Base-by-base conservation (phyloP, 2,329 filamentous ascomycete species). In the Rhinocladiella mackenziei region DNA sequence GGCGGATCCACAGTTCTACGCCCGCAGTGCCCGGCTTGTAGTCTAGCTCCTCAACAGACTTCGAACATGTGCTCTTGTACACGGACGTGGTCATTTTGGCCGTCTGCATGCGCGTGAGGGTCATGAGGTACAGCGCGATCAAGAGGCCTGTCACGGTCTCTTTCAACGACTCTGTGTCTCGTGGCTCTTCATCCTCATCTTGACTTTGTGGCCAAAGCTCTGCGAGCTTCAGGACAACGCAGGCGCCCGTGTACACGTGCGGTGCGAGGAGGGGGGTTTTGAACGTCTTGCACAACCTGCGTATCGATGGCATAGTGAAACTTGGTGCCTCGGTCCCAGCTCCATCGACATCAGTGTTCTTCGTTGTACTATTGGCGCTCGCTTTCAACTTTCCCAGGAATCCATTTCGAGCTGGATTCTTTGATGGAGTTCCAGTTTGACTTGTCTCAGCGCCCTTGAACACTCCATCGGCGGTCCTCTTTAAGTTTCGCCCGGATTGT, bases 261-360 rank as follows among this genome's bases (percentile, higher is more conserved):
- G 84, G 84, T 0, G 78, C 79, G 2, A 89, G 74, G 3, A 70
- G 72, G 5, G 76, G 73, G 1, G 80, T 77, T 1, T 73, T 71
- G 7, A 87, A 72, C 17, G 76, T 73, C 28, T 73, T 74, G 61
- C 84, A 83, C 8, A 94, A 64, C 45, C 74, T 75, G 17, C 84
- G 76, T 6, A 87, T 78, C 0, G 78, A 74, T 1, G 82, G 78
- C 59, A 81, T 79, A n/a, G 83, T 71, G 85, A 86, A 94, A 5
- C 68, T 65, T 0, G 81, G 80, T 3, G 67, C 67, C 53, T 72
- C 67, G 28, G 61, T 39, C 25, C 18, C 32, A 3, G 17, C 17
- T 3, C 56, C 31, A 0, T 31, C 39, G 18, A 43, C 30, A 20
- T 52, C 36, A 10, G 8, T 30, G 56, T 58, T 3, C 58, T 34